Base-by-base conservation (phyloP, 108 stramenopile species). In the Pseudonitzschia multistriata region DNA sequence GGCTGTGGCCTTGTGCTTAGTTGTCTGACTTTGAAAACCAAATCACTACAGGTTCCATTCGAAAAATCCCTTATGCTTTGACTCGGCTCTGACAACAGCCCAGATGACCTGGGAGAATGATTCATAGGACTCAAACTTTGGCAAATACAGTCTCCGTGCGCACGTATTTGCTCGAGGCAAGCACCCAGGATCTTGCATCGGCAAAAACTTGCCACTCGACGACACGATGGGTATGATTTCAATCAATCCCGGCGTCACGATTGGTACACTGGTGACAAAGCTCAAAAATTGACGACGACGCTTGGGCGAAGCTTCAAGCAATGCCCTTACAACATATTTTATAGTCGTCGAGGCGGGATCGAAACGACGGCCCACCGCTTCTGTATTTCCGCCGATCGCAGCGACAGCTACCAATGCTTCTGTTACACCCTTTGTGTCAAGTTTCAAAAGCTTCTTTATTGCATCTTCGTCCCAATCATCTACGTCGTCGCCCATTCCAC, bases 371-470 rank as follows among this genome's bases (percentile, higher is more conserved):
- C 74, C 28, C 22, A 74, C 19, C 25, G 76, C 73, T 22, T 79
- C 83, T 10, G 79, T 77, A 68, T 84, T 79, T 19, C 83, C 83
- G 3, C 83, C 83, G 24, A 84, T 84, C 6, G 83, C 79, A 30
- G 83, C 83, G 36, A 84, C 83, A 8, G 80, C 83, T 14, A 84
- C 83, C 37, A 84, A 62, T 8, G 83, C 83, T 59, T 84, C 83
- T 59, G 57, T 59, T 14, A 77, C 80, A 34, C 80, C 83, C 53
- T 77, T 83, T 27, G 76, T 72, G 71, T 81, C 80, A 3, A 84
- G 50, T 63, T 84, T 81, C 37, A 84, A 84, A 0, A 84, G 33
- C 6, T 67, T 62, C n/a, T 77, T 36, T 30, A 84, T 60, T 15
- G 67, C 70, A 0, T 48, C 49, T 65, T 84, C 83, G 28, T 78